phyloP scores from a whole-genome alignment of 176 grass and related monocot species.

The Cocos nucifera region DNA sequence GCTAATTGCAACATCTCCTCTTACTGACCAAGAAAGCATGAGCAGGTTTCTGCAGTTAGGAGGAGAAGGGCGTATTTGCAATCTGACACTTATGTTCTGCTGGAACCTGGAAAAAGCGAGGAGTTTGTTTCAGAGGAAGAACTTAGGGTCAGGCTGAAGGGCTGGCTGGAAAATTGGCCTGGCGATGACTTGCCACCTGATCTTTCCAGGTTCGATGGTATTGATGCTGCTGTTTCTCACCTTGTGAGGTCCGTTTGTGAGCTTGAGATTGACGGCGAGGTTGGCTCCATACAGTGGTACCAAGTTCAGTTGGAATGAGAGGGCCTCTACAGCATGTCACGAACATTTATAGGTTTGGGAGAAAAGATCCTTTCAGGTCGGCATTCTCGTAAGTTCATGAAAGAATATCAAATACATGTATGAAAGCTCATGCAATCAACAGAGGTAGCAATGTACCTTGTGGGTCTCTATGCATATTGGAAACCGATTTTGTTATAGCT shows the following conservation, averaged over 20 bases:
- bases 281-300: constrained; percentile 82
- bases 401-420: too few relatives aligned
- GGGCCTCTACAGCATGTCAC: too few relatives aligned
- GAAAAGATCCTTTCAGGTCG: too few relatives aligned
- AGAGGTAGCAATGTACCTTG: too few relatives aligned
- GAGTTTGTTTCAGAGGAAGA: constrained; percentile 66
- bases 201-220: constrained; percentile 44
- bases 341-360: too few relatives aligned
- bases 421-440: too few relatives aligned
- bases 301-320: constrained; percentile 63
- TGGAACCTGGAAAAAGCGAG: constrained; percentile 59
- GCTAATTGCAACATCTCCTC: too few relatives aligned
- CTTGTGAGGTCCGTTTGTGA: constrained; percentile 77
- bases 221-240: constrained; percentile 70
- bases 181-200: constrained; percentile 43
- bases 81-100: constrained; percentile 64
- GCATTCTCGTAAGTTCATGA: too few relatives aligned
- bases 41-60: constrained; percentile 39
- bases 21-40: too few relatives aligned
- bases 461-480: too few relatives aligned
- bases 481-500: too few relatives aligned
- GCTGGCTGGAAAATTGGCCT: constrained; percentile 68
- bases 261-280: constrained; percentile 69
- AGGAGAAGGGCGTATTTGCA: constrained; percentile 49
- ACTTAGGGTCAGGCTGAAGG: constrained; percentile 46